Evolutionary conservation across 768 basidiomycete genomes (phyloP).

Genomic region (Daedalea quercina): DNA sequence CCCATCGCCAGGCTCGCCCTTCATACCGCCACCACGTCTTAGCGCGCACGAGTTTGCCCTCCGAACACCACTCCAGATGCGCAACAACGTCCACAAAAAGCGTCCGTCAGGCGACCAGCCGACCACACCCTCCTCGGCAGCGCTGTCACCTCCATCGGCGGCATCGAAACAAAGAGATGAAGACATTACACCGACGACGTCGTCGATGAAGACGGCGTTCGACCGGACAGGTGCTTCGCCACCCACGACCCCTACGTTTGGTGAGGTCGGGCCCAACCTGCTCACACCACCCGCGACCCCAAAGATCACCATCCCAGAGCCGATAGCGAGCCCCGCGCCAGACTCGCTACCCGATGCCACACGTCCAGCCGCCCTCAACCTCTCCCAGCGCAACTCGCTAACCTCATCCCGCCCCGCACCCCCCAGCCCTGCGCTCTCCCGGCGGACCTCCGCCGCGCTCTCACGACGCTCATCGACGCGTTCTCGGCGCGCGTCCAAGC

Average conservation of each 20-base stretch:
- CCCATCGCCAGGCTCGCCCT: slow-evolving; percentile 63
- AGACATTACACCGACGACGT: slow-evolving; percentile 1
- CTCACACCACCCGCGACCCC: slow-evolving; percentile 8
- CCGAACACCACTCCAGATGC: slow-evolving; percentile 28
- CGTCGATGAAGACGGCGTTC: neutral
- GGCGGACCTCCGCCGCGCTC: slow-evolving; percentile 32
- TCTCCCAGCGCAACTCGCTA: slow-evolving; percentile 25
- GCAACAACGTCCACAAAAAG: slow-evolving; percentile 4
- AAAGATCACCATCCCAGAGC: slow-evolving; percentile 20
- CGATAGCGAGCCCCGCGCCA: slow-evolving; percentile 6
- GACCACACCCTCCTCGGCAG: neutral
- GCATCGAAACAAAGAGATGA: neutral
- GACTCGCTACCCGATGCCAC: slow-evolving; percentile 4
- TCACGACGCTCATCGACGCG: slow-evolving; percentile 25
- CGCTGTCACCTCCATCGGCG: neutral
- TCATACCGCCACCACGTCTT: slow-evolving; percentile 61
- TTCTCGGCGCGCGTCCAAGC: slow-evolving; percentile 31
- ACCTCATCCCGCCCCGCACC: slow-evolving; percentile 53
- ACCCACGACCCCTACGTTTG: slow-evolving; percentile 15
- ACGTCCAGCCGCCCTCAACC: slow-evolving; percentile 21
- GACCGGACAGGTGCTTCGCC: slow-evolving; percentile 10
- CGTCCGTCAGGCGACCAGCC: slow-evolving; percentile 1
- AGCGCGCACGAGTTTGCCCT: slow-evolving; percentile 64
- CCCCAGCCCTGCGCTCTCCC: slow-evolving; percentile 48
- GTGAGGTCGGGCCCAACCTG: slow-evolving; percentile 13